A percentile compares a stretch with the other conserved stretches of the same genome.
These are phyloP conservation scores for Terfezia boudieri DNA, from an alignment of 495 filamentous ascomycete species.

Conservation along the genomic window DNA sequence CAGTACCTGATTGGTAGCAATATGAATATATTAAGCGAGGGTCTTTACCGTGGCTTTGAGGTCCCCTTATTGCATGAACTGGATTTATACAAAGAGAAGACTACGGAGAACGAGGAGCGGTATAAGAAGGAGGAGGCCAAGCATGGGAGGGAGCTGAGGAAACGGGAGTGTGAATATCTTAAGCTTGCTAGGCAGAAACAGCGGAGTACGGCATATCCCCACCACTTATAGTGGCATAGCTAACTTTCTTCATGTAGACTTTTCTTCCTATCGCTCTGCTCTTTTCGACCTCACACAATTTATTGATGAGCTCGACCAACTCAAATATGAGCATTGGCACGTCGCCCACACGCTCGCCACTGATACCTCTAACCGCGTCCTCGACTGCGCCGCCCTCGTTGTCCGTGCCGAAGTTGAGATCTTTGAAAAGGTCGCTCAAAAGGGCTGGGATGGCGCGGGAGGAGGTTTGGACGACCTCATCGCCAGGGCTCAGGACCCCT, in stretches of 20 bases:
- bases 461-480: constrained; percentile 35
- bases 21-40: constrained; percentile 39
- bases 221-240: background rate
- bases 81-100: constrained; percentile 33
- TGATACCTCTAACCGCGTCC: constrained; percentile 32
- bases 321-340: constrained; percentile 35
- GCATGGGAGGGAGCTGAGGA: constrained; percentile 32
- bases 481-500: constrained; percentile 37
- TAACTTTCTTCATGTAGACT: constrained; percentile 8
- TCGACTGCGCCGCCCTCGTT: constrained; percentile 37
- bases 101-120: constrained; percentile 35
- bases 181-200: constrained; percentile 32
- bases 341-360: constrained; percentile 33
- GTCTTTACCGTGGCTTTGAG: constrained; percentile 41
- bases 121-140: constrained; percentile 30
- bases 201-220: constrained; percentile 18
- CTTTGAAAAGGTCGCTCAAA: constrained; percentile 38
- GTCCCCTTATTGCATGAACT: constrained; percentile 41
- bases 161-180: constrained; percentile 36
- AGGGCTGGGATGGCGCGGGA: constrained; percentile 38
- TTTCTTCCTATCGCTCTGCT: constrained; percentile 19
- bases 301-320: constrained; percentile 34
- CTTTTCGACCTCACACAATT: constrained; percentile 35
- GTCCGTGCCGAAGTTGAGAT: constrained; percentile 44
- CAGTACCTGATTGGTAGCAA: constrained; percentile 44